Evolutionary conservation across 108 stramenopile species (phyloP).

Genomic region (Nitzschia inconspicua): DNA sequence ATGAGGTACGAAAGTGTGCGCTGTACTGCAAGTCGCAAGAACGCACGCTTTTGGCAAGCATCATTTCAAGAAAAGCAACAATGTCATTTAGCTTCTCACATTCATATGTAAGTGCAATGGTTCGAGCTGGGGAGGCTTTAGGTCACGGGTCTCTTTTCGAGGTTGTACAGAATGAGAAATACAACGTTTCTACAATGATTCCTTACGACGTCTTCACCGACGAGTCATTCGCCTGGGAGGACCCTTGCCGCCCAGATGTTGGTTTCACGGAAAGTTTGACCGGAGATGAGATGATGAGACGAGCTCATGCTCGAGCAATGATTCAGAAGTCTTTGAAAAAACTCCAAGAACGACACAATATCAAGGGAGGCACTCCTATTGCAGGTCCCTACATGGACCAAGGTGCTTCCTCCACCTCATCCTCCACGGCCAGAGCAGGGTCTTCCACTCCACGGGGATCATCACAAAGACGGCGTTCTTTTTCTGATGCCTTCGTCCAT

Average conservation of each 20-base stretch:
- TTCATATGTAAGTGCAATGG: constrained; percentile 75
- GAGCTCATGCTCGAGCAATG: constrained; percentile 76
- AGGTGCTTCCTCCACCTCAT: background rate
- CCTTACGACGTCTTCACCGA: constrained; percentile 80
- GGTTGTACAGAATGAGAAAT: constrained; percentile 67
- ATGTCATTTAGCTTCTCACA: constrained; percentile 82
- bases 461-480: constrained; percentile 30
- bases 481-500: constrained; percentile 32
- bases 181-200: constrained; percentile 70
- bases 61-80: constrained; percentile 57
- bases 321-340: constrained; percentile 81
- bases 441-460: constrained; percentile 18
- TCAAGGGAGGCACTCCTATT: constrained; percentile 64
- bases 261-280: constrained; percentile 54
- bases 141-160: constrained; percentile 81
- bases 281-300: constrained; percentile 63
- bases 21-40: constrained; percentile 72
- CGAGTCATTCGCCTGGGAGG: constrained; percentile 78
- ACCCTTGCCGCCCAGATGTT: constrained; percentile 63
- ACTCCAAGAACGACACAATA: constrained; percentile 71
- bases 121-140: constrained; percentile 80
- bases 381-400: constrained; percentile 71
- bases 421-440: constrained; percentile 3
- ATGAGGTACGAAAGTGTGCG: constrained; percentile 57
- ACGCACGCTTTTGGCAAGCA: constrained; percentile 61